phyloP scores from a whole-genome alignment of 352 stramenopile genomes.

The Thalassiosira pacifica region DNA sequence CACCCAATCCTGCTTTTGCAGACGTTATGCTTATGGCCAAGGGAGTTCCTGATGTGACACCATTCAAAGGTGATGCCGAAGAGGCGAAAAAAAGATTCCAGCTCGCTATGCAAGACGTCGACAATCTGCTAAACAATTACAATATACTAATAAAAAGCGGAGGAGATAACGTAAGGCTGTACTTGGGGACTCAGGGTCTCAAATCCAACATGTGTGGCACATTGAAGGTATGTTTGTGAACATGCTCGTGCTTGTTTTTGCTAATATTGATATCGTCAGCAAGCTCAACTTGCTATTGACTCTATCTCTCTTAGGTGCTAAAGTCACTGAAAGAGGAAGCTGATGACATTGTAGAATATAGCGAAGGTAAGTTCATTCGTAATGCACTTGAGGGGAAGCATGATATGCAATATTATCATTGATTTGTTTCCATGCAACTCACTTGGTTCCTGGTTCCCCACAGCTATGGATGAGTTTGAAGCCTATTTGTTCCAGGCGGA shows the following conservation, averaged over 20 bases:
- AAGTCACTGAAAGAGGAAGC: conserved; percentile 43
- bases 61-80: conserved; percentile 23
- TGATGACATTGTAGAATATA: conserved; percentile 56
- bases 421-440: background rate
- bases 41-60: conserved; percentile 19
- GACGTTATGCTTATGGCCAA: conserved; percentile 29
- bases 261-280: background rate
- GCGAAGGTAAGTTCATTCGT: conserved; percentile 21
- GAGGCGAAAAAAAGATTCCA: conserved; percentile 66
- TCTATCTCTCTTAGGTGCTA: conserved; percentile 31
- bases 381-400: background rate
- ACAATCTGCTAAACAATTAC: conserved; percentile 71
- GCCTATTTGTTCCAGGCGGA: conserved; percentile 71
- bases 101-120: conserved; percentile 56
- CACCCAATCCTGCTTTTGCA: background rate
- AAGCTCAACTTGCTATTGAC: background rate
- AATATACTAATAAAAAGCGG: conserved; percentile 63
- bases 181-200: conserved; percentile 71
- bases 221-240: conserved; percentile 61
- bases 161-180: conserved; percentile 73
- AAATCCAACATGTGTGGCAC: conserved; percentile 77
- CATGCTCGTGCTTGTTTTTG: background rate
- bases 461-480: conserved; percentile 74
- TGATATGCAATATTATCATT: conserved; percentile 2
- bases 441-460: conserved; percentile 20